Conservation (phyloP, 768 basidiomycete genomes). For the Pleurotus sapidus region DNA sequence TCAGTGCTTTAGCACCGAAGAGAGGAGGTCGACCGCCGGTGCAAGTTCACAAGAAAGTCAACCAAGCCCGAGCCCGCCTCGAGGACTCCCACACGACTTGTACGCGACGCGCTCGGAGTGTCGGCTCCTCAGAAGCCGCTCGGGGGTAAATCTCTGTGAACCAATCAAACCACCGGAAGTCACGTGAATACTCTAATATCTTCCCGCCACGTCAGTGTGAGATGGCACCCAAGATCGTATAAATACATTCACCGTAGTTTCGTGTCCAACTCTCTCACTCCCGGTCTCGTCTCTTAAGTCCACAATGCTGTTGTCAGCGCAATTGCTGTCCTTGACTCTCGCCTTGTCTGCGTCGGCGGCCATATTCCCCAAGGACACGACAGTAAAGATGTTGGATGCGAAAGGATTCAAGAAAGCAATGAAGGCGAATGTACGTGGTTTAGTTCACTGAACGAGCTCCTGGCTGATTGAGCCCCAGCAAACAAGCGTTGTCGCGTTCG, state of each 20-base stretch:
- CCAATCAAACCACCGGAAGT: no score
- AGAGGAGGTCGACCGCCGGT: no score
- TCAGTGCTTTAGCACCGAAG: no score
- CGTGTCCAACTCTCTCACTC: not conserved
- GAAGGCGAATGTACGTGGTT: slow-evolving; percentile 65
- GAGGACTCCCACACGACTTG: no score
- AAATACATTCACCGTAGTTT: not conserved
- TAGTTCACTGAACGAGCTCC: not conserved
- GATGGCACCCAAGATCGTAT: not conserved
- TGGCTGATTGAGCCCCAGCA: slow-evolving; percentile 34
- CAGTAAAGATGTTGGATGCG: slow-evolving; percentile 72
- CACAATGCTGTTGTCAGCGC: slow-evolving; percentile 8
- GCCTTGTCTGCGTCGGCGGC: slow-evolving; percentile 38
- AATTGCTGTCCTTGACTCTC: slow-evolving; percentile 1
- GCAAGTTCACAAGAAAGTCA: no score
- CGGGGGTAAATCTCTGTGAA: no score
- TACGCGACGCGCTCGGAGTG: no score
- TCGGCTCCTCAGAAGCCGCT: no score
- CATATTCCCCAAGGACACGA: slow-evolving; percentile 46
- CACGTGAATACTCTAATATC: not conserved
- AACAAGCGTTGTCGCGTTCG: slow-evolving; percentile 83
- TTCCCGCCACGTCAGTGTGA: slow-evolving; percentile 11
- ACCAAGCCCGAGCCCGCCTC: no score
- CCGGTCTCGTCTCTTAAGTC: not conserved
- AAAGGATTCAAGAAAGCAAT: slow-evolving; percentile 70